Percentiles rank a stretch among this genome's conserved stretches.
Evolutionary conservation across 768 basidiomycete species (phyloP).

Genomic region (Mycena capillaripes): DNA sequence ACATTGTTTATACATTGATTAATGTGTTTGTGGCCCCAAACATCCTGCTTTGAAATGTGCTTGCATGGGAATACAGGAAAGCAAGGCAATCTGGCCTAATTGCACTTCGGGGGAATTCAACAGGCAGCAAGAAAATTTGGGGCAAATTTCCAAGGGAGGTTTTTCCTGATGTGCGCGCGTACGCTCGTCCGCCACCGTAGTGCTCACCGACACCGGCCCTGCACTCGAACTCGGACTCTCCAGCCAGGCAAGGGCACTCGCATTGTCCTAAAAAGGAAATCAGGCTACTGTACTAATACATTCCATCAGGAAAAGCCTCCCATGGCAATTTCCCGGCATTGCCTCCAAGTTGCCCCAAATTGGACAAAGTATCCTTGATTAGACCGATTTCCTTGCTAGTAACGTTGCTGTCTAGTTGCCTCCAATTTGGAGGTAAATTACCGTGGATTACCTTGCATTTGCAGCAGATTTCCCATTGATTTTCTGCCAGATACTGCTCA

Average conservation of each 20-base stretch:
- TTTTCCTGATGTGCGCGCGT: too few species aligned
- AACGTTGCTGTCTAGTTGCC: background rate
- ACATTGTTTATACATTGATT: too few species aligned
- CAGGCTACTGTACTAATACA: too few species aligned
- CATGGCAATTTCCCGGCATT: conserved; percentile 7
- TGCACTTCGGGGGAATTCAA: too few species aligned
- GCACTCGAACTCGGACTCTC: background rate
- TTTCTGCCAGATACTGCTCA: background rate
- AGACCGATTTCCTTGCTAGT: background rate
- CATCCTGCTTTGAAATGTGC: too few species aligned
- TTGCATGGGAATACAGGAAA: too few species aligned
- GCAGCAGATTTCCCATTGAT: background rate
- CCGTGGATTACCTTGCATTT: conserved; percentile 4
- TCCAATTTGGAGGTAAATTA: background rate
- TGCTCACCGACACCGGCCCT: background rate
- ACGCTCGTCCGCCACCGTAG: background rate
- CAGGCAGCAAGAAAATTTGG: too few species aligned
- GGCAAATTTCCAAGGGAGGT: too few species aligned
- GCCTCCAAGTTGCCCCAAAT: background rate
- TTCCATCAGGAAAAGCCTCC: conserved; percentile 16
- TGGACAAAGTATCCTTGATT: background rate
- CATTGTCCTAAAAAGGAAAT: conserved; percentile 14
- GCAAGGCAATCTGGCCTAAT: too few species aligned
- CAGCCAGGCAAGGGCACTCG: background rate
- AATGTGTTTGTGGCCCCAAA: too few species aligned